Conservation (phyloP, 352 stramenopile genomes). For the Globisporangium lucens region DNA sequence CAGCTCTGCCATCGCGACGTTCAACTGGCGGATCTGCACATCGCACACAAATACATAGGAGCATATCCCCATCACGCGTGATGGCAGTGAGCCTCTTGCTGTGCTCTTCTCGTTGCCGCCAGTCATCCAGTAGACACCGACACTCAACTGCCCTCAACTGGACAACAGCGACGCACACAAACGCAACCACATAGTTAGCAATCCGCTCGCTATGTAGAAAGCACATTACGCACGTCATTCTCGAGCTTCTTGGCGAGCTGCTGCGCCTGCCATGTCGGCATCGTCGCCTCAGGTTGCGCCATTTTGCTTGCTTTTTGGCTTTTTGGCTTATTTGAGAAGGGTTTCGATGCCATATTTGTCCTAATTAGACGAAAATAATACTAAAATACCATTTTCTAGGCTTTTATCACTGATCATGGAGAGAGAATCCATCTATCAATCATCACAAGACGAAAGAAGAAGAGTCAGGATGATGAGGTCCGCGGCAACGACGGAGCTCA, state of each 20-base stretch:
- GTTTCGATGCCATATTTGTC: too few species aligned
- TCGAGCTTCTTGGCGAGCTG: conserved; percentile 26
- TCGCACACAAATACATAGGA: background rate
- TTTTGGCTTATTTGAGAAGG: background rate
- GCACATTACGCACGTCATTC: conserved; percentile 11
- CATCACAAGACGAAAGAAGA: background rate
- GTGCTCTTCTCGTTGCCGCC: background rate
- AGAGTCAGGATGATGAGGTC: conserved; percentile 1
- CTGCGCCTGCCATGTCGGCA: conserved; percentile 41
- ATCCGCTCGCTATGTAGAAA: background rate
- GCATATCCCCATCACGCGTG: too few species aligned
- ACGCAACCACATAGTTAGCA: background rate
- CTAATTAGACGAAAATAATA: too few species aligned
- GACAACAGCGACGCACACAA: background rate
- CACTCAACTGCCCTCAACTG: background rate
- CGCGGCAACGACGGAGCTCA: conserved; percentile 17
- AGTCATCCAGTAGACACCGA: background rate
- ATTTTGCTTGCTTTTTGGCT: background rate
- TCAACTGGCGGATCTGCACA: conserved; percentile 68
- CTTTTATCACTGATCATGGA: too few species aligned
- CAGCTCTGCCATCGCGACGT: conserved; percentile 71
- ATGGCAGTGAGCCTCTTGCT: background rate
- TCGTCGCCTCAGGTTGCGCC: background rate
- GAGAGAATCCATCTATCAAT: background rate
- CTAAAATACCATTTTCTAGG: too few species aligned